Conservation (phyloP, 768 basidiomycete species). For the Strobilomyces confusus region DNA sequence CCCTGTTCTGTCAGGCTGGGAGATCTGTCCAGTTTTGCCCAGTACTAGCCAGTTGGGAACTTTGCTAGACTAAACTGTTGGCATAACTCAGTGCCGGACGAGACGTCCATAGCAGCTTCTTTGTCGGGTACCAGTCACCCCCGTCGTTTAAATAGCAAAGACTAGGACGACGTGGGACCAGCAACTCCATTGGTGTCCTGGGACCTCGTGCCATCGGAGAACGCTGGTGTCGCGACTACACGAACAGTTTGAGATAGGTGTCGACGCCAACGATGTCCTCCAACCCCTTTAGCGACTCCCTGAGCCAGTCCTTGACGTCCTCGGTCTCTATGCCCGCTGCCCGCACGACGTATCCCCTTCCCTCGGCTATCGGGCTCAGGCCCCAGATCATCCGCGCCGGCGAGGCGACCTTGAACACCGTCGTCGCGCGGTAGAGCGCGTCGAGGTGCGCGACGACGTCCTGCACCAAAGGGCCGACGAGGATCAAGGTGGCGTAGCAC, state of each 20-base stretch:
- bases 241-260: conserved; percentile 60
- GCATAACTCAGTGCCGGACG: conserved; percentile 31
- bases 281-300: conserved; percentile 46
- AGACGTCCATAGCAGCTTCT: not conserved
- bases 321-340: conserved; percentile 77
- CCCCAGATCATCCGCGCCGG: conserved; percentile 81
- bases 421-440: conserved; percentile 46
- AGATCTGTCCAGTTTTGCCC: too few species aligned
- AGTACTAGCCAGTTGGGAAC: too few species aligned
- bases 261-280: conserved; percentile 58
- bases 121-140: too few species aligned
- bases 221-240: conserved; percentile 25
- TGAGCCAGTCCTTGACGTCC: conserved; percentile 67
- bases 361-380: conserved; percentile 52
- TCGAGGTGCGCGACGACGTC: conserved; percentile 46
- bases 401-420: conserved; percentile 52
- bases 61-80: too few species aligned
- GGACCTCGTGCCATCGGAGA: not conserved
- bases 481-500: conserved; percentile 84
- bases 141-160: too few species aligned
- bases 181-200: too few species aligned
- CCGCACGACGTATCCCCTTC: conserved; percentile 57
- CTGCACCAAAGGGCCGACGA: conserved; percentile 65
- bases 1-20: too few species aligned
- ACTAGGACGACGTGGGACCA: too few species aligned